Evolutionary conservation across 2,329 filamentous ascomycete genomes (phyloP), one percentile per base, ranked within the genome.

Genomic region (Colletotrichum sp.): DNA sequence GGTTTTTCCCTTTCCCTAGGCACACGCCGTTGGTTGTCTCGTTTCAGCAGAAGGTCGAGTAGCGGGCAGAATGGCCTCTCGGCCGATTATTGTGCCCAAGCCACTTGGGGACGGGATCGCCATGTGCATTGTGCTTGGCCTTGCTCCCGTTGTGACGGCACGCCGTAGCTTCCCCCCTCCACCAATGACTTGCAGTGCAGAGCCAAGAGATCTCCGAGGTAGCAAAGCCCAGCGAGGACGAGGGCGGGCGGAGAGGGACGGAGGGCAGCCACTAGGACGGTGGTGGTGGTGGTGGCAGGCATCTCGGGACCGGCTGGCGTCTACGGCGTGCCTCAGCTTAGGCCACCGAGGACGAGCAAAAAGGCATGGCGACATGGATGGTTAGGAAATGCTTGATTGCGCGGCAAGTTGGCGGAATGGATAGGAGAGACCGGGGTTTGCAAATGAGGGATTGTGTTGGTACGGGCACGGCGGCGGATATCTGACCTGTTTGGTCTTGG

Each of bases 401-500:
- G 62, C 73, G 32, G 63, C 55, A 67, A 65, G 30, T 72, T 34
- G 24, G 69, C 24, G 55, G 28, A 24, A 66, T 70, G 34, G 39
- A 69, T 26, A 28, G 36, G 15, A 70, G 65, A 64, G 39, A 24
- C 52, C 55, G 39, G 72, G 52, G 21, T 62, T 28, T 12, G 52
- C 28, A 52, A 72, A 66, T 55, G 55, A 55, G 30, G 10, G 5
- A 39, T 21, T 18, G 70, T 36, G 28, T 49, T 62, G 71, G 52
- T 59, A 44, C 18, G 52, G 72, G 36, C 52, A 52, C 55, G 21
- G 44, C 36, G 62, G 62, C 72, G 72, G 72, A 75, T 75, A 72
- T 72, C 69, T 67, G 68, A 67, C 72, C 72, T 67, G 39, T 75
- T 75, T 72, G 16, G 72, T 75, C 72, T 52, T 75, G 60, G 72